Evolutionary conservation across 176 grass and related monocot genomes (phyloP), one percentile per base, ranked within the genome.

Genomic region (Rhynchospora pubera): DNA sequence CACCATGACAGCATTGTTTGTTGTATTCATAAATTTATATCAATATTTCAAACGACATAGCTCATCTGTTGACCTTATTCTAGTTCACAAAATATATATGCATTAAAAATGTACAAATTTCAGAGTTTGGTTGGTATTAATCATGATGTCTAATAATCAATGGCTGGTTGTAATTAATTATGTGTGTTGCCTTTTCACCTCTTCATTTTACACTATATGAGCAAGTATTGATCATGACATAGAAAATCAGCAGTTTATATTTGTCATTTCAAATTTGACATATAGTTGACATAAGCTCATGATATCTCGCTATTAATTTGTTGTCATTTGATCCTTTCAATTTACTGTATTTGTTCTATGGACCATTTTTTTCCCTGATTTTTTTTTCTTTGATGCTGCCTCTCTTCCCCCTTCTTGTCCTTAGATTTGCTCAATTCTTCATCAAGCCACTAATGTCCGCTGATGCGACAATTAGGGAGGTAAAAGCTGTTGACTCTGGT

Each of bases 401-500:
- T 85, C 83, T 77, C 56, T 39, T 82, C 62, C 23, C 78, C 87
- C 74, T 18, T 78, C 59, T 65, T 59, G 46, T 57, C 43, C 82
- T 79, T 83, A 98, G 96, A 86, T 98, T 94, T 93, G 85, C 96
- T 3, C 96, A 98, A 78, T 98, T 98, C 75, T 98, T 98, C 85
- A 91, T 98, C 83, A 98, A 86, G 59, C 92, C 96, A 80, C 85
- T 98, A 88, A 94, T 98, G 92, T 98, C 96, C 39, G 55, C 87
- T 83, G 96, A 98, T 84, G 96, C 92, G 74, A 91, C 89, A 62
- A 83, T 94, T 88, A 87, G 96, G 79, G 96, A 98, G 87, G 93
- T 98, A 88, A 98, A 94, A 89, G 90, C 96, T 73, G 92, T 98
- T 80, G 90, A 98, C 82, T 98, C 96, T 90, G 96, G 96, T 94